These are phyloP conservation scores for Calophaca sinica DNA, from an alignment of 306 rosid genomes.

Conservation along the genomic window DNA sequence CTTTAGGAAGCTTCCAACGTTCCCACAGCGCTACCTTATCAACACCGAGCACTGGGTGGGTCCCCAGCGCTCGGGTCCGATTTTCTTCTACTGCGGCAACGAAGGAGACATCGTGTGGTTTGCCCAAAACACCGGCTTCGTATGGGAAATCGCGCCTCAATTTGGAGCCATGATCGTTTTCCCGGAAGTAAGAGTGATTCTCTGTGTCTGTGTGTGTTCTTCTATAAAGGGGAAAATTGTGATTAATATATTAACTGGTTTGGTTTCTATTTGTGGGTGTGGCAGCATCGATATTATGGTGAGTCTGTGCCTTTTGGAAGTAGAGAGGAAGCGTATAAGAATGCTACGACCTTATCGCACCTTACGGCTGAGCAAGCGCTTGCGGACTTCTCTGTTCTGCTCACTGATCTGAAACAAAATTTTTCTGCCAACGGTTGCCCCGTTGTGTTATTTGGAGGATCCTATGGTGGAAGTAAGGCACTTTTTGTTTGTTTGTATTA, in stretches of 20 bases:
- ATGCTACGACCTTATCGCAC: constrained; percentile 66
- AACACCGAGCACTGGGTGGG: constrained; percentile 74
- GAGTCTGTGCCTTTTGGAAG: constrained; percentile 78
- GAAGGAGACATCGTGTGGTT: constrained; percentile 94
- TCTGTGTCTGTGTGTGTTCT: neutral
- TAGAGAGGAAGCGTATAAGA: constrained; percentile 69
- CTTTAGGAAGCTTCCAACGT: constrained; percentile 61
- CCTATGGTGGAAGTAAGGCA: constrained; percentile 89
- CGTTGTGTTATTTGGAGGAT: constrained; percentile 88
- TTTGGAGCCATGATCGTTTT: constrained; percentile 87
- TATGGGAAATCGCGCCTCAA: constrained; percentile 84
- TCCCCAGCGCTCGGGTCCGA: constrained; percentile 63
- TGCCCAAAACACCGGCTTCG: constrained; percentile 80
- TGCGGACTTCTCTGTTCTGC: constrained; percentile 74
- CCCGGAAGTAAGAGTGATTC: constrained; percentile 63
- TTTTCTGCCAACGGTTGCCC: constrained; percentile 68
- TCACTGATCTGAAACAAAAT: constrained; percentile 67
- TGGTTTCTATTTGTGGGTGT: neutral
- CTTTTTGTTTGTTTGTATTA: neutral
- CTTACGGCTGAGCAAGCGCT: constrained; percentile 84
- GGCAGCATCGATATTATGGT: constrained; percentile 84
- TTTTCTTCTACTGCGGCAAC: constrained; percentile 90
- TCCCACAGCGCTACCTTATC: constrained; percentile 83
- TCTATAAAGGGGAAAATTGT: neutral
- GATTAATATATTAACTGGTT: neutral